Evolutionary conservation across 805 yeast genomes (phyloP), one percentile per base, ranked within the genome.

Genomic region (Sungouiozyma ichnusensis): DNA sequence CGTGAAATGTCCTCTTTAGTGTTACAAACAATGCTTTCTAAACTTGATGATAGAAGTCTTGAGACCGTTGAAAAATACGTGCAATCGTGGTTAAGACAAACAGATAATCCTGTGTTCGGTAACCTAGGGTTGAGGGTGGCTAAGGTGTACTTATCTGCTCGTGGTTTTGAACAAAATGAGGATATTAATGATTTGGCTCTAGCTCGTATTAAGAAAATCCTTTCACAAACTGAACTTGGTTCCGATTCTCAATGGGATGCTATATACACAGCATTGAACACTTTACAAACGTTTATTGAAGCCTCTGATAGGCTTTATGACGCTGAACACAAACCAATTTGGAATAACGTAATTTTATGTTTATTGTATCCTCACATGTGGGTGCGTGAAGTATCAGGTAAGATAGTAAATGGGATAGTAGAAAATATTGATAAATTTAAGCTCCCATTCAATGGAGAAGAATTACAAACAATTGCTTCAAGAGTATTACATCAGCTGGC

Each of bases 301-400:
- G 60, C 65, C 18, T 52, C 62, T 29, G 68, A 66, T 33, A 42
- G 47, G 0, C 49, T 53, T 4, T 66, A 66, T 37, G 41, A 46
- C 3, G 33, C 39, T 1, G 53, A 50, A 2, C 68, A 65, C 51
- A 67, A 62, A 37, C 16, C 19, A 0, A 51, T 73, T 7, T 83
- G 90, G 87, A 50, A 58, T 2, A 57, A 62, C 15, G 61, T 82
- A 2, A 66, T 75, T 18, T 72, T 70, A 3, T 62, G 77, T 20
- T 67, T 87, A 41, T 65, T 88, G 40, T 88, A 76, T 57, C 97
- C 97, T 2, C 97, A 88, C 61, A 71, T 92, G 1, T 88, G 97
- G 97, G 82, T 88, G 5, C 75, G 97, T 52, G 67, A 82, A 44
- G 64, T 73, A 4, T 67, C 94, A 1, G 64, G 80, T 5, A 68